Conservation (phyloP, 768 basidiomycete species). For the Sporobolomyces pararoseus region DNA sequence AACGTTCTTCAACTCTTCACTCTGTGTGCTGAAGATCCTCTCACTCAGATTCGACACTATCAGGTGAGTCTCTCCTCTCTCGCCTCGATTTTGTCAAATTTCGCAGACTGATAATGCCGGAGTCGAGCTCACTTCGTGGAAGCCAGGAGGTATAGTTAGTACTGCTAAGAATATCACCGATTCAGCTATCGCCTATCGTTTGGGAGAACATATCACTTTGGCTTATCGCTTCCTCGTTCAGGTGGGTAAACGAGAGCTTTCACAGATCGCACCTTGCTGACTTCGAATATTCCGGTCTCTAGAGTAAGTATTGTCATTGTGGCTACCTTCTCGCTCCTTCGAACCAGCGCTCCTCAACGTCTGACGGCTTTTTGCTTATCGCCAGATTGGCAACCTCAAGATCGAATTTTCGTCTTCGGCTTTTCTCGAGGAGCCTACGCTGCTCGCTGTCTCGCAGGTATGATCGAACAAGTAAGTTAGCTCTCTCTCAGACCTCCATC, state of each 20-base stretch:
- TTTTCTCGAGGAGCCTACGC: constrained; percentile 57
- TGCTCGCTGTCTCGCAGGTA: constrained; percentile 67
- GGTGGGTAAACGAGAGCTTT: background rate
- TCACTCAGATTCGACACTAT: constrained; percentile 64
- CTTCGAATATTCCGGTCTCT: background rate
- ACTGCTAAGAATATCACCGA: background rate
- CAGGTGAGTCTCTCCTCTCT: constrained; percentile 54
- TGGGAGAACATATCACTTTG: background rate
- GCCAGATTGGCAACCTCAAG: constrained; percentile 50
- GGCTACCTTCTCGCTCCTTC: too few relatives aligned
- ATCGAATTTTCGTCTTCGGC: constrained; percentile 77
- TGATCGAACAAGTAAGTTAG: constrained; percentile 60
- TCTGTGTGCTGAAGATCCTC: constrained; percentile 62
- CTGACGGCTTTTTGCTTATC: background rate
- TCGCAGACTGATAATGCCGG: constrained; percentile 3
- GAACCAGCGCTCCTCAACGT: background rate
- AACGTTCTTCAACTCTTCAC: constrained; percentile 69
- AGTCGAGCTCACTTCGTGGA: background rate
- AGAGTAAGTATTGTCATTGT: too few relatives aligned
- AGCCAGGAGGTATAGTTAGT: background rate
- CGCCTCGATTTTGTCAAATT: background rate
- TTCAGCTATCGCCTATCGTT: background rate
- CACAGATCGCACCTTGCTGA: background rate
- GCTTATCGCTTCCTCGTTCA: background rate
- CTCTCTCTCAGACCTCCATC: background rate